phyloP scores from a whole-genome alignment of 768 basidiomycete species.

The Amanita molliuscula region DNA sequence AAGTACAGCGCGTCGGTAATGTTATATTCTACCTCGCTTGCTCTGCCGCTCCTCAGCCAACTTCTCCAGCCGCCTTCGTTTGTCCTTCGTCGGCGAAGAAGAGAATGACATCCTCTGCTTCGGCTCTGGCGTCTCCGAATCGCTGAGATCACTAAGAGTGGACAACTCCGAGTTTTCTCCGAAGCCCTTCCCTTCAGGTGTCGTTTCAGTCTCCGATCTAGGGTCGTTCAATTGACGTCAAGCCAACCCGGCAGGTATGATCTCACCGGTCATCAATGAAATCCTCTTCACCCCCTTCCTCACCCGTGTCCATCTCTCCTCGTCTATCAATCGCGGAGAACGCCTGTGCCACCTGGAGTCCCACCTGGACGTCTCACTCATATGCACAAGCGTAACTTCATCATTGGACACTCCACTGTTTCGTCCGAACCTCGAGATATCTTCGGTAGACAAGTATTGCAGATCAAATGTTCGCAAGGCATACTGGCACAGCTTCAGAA shows the following conservation, averaged over 20 bases:
- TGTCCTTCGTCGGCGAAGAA: conserved; percentile 21
- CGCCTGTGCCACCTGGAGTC: conserved; percentile 28
- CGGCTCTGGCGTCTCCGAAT: conserved; percentile 3
- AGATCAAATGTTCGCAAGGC: conserved; percentile 33
- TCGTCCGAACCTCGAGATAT: conserved; percentile 20
- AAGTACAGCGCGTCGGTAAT: neutral
- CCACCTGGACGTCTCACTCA: conserved; percentile 33
- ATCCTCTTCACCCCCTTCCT: conserved; percentile 31
- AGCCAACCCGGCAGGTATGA: conserved; percentile 6
- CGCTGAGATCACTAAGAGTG: neutral
- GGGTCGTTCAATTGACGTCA: conserved; percentile 3
- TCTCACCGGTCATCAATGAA: conserved; percentile 17
- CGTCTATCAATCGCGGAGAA: conserved; percentile 28
- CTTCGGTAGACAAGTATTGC: conserved; percentile 24
- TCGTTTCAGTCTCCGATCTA: conserved; percentile 5
- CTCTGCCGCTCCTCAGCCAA: conserved; percentile 18
- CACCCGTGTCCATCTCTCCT: conserved; percentile 25
- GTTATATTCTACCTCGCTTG: conserved; percentile 9
- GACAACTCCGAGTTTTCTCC: neutral
- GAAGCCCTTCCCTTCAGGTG: neutral
- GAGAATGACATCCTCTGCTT: conserved; percentile 13
- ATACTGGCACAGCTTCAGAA: conserved; percentile 18
- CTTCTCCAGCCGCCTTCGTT: conserved; percentile 21
- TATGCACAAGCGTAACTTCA: conserved; percentile 22
- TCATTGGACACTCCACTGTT: conserved; percentile 26